Evolutionary conservation across 2,329 filamentous ascomycete genomes (phyloP).

Genomic region (Hypoxylon sp.): DNA sequence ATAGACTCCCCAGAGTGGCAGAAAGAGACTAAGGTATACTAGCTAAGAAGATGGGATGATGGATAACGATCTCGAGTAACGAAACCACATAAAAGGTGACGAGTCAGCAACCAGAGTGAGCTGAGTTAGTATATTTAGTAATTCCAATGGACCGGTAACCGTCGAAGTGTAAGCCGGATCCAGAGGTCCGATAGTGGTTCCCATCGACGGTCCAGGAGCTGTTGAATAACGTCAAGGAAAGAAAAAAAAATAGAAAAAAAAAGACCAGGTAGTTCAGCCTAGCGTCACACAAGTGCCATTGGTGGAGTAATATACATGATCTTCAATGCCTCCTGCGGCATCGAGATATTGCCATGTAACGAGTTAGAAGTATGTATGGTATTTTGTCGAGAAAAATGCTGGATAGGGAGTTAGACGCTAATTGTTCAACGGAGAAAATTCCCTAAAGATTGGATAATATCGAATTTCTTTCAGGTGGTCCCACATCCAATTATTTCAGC

Average conservation of each 20-base stretch:
- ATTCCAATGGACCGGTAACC: constrained; percentile 27
- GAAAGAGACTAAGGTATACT: constrained; percentile 20
- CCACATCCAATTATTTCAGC: constrained; percentile 41
- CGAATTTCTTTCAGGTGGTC: constrained; percentile 33
- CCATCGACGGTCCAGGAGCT: constrained; percentile 31
- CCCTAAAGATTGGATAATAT: constrained; percentile 43
- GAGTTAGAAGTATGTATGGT: background rate
- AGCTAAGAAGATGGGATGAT: constrained; percentile 16
- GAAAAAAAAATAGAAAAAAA: constrained; percentile 15
- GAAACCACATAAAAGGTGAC: constrained; percentile 14
- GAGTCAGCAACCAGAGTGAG: constrained; percentile 11
- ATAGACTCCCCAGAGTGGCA: constrained; percentile 13
- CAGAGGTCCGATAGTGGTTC: constrained; percentile 31
- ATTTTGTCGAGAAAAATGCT: constrained; percentile 9
- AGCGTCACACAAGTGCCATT: constrained; percentile 44
- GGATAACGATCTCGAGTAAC: constrained; percentile 20
- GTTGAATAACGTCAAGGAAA: constrained; percentile 1
- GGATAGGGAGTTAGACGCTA: constrained; percentile 2
- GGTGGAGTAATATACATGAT: constrained; percentile 45
- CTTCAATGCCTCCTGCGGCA: constrained; percentile 43
- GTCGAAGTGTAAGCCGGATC: constrained; percentile 40
- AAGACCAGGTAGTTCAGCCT: constrained; percentile 19
- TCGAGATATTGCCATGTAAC: constrained; percentile 40
- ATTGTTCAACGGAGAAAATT: constrained; percentile 26
- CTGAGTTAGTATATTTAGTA: constrained; percentile 6